Conservation (phyloP, 192 early-diverging fungal species). For the Obelidium mucronatum region DNA sequence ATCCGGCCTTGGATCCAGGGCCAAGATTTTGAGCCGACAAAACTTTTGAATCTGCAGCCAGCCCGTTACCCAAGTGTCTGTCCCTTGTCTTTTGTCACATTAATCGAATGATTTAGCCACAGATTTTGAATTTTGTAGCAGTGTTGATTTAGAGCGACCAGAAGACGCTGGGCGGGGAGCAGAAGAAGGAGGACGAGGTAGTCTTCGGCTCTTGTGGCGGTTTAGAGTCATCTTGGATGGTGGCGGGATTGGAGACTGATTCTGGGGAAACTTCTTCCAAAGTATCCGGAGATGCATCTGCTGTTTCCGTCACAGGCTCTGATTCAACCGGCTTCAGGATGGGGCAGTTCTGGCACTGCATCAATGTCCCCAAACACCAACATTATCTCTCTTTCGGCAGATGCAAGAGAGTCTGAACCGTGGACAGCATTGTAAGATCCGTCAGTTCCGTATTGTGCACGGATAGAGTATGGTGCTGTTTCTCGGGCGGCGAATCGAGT, state of each 20-base stretch:
- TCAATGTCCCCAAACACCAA: slow-evolving; percentile 47
- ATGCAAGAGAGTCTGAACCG: slow-evolving; percentile 60
- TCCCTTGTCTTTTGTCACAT: neutral
- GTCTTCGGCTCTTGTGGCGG: neutral
- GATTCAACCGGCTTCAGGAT: neutral
- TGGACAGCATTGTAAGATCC: slow-evolving; percentile 62
- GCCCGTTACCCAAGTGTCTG: neutral
- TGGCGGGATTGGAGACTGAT: no score
- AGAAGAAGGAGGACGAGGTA: neutral
- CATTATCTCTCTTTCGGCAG: slow-evolving; percentile 57
- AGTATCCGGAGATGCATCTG: no score
- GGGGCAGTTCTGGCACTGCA: neutral
- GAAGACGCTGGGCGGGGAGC: neutral
- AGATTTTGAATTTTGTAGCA: neutral
- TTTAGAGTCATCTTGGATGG: neutral
- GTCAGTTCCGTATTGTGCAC: slow-evolving; percentile 59
- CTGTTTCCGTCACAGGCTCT: neutral
- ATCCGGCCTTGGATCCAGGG: neutral
- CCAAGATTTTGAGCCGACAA: neutral
- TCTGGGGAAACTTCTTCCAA: no score
- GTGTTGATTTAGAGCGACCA: neutral
- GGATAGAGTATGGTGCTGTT: slow-evolving; percentile 38
- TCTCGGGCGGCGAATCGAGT: slow-evolving; percentile 54
- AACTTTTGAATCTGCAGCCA: no score
- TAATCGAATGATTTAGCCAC: neutral